These are phyloP conservation scores for Penicillium cosmopolitanum DNA, from an alignment of 495 filamentous ascomycete species.

Conservation along the genomic window DNA sequence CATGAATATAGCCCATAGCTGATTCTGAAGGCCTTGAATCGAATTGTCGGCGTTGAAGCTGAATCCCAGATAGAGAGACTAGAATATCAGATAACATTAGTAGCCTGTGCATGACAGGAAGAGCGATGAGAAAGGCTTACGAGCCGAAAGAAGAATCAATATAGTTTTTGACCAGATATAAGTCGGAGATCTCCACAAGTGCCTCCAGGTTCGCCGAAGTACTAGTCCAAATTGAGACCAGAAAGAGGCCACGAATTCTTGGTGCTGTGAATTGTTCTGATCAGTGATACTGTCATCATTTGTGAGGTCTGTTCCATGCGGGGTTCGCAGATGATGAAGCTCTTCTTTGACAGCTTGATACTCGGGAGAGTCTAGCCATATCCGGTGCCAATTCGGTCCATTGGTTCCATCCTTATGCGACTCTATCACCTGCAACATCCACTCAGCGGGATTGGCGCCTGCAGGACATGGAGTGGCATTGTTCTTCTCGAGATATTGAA, in stretches of 20 bases:
- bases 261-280: constrained; percentile 17
- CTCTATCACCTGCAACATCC: constrained; percentile 76
- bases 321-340: constrained; percentile 58
- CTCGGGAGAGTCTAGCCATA: constrained; percentile 70
- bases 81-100: neutral
- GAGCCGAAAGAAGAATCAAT: neutral
- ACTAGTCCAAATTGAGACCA: constrained; percentile 41
- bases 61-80: constrained; percentile 56
- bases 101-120: constrained; percentile 28
- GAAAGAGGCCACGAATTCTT: constrained; percentile 44
- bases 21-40: constrained; percentile 73
- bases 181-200: constrained; percentile 46
- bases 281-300: neutral
- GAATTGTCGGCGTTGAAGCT: constrained; percentile 57
- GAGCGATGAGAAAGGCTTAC: neutral
- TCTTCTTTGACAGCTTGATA: constrained; percentile 60
- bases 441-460: constrained; percentile 75
- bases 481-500: neutral
- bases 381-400: constrained; percentile 68
- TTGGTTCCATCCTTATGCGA: neutral
- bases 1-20: constrained; percentile 76
- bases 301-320: constrained; percentile 25
- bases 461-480: neutral
- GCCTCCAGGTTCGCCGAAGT: constrained; percentile 31
- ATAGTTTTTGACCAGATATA: neutral